Evolutionary conservation across 75 land plant genomes (phyloP), one percentile per base, ranked within the genome.

Genomic region (Cryptomeria japonica): DNA sequence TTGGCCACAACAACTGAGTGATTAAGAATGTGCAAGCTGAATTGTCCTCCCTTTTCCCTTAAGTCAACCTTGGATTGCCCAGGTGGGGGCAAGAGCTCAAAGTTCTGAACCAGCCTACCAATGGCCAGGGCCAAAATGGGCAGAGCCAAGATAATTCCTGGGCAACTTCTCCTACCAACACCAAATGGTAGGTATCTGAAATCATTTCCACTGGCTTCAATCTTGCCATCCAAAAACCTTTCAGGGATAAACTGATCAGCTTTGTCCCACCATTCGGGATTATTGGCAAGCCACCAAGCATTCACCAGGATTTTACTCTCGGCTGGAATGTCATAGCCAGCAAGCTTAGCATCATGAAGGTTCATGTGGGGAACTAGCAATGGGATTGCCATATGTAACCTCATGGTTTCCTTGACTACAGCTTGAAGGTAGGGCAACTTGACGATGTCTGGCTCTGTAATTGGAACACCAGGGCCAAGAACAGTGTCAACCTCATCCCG

Each of bases 301-400:
- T 98, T 98, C 73, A 98, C 99, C 39, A 98, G 91, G 90, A 98
- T 93, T 88, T 96, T 98, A 93, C 97, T 95, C 95, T 97, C 99
- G 0, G 99, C 99, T 0, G 97, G 99, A 32, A 98, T 96, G 92
- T 98, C 99, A 42, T 93, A 97, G 38, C 98, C 96, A 3, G 86
- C 95, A 37, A 98, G 96, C 93, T 98, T 98, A 22, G 99, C 99
- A 10, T 93, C 92, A 86, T 95, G 89, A 86, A 97, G 95, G 93
- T 98, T 98, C 99, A 98, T 98, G 99, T 97, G 99, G 2, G 99
- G 99, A 36, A 97, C 99, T 3, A 98, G 96, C 19, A 98, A 91
- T 3, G 99, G 99, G 68, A 98, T 97, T 2, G 97, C 97, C 99
- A 97, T 98, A 41, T 97, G 95, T 7, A 96, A 94, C 4, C 99